Percentiles rank a stretch among this genome's conserved stretches.
phyloP scores from a whole-genome alignment of 768 basidiomycete genomes.

The Cystobasidiopsis lactophilus region DNA sequence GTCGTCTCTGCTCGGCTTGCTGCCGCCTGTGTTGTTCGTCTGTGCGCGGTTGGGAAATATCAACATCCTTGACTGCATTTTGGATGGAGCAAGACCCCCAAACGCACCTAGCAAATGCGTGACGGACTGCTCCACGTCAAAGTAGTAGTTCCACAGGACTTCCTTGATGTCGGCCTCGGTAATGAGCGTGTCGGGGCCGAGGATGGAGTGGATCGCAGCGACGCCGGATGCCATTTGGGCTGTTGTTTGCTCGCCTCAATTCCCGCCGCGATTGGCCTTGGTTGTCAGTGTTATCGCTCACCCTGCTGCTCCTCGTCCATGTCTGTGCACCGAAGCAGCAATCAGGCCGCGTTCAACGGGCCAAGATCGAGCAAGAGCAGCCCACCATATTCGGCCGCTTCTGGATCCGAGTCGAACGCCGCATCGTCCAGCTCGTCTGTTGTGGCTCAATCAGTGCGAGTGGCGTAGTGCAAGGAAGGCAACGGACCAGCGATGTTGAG shows the following conservation, averaged over 20 bases:
- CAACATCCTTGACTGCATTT: slow-evolving; percentile 1
- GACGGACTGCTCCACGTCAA: slow-evolving; percentile 56
- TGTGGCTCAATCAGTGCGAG: not conserved
- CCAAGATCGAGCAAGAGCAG: not conserved
- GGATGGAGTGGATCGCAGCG: slow-evolving; percentile 40
- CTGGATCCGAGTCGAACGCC: slow-evolving; percentile 51
- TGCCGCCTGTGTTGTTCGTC: slow-evolving; percentile 47
- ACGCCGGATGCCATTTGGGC: slow-evolving; percentile 46
- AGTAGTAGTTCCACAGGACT: slow-evolving; percentile 66
- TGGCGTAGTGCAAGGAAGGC: not conserved
- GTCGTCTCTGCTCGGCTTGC: slow-evolving; percentile 7
- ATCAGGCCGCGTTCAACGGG: not conserved
- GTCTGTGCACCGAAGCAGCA: not conserved
- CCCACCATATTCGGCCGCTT: slow-evolving; percentile 29
- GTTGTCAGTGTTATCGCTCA: slow-evolving; percentile 46
- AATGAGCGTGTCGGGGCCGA: slow-evolving; percentile 42
- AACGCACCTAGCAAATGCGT: slow-evolving; percentile 49
- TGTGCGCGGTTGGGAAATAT: slow-evolving; percentile 20
- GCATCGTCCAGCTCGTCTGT: slow-evolving; percentile 64
- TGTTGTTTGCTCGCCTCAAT: no score
- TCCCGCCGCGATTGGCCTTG: slow-evolving; percentile 26
- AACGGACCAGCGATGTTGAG: not conserved
- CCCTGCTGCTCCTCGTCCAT: slow-evolving; percentile 1
- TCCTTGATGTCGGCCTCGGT: slow-evolving; percentile 50
- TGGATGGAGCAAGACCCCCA: not conserved